Evolutionary conservation across 2,329 filamentous ascomycete species (phyloP).

Genomic region (Sporothrix schenckii): DNA sequence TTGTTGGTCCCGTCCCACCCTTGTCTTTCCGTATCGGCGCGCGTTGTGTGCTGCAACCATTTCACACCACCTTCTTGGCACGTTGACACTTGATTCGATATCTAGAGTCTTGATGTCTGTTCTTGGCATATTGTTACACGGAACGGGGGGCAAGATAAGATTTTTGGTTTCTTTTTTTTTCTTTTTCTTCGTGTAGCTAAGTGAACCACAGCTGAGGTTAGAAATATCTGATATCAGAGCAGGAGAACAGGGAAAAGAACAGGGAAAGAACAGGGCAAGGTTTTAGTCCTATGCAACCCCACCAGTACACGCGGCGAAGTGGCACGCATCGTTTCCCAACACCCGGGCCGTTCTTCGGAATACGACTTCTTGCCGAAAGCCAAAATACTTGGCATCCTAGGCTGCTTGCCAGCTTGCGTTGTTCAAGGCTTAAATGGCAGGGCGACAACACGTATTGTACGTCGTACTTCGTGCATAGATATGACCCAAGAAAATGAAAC

Average conservation of each 20-base stretch:
- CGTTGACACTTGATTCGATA: conserved; percentile 31
- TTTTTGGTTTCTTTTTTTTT: no score
- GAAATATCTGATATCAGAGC: conserved; percentile 25
- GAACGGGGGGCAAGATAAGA: conserved; percentile 14
- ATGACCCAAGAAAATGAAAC: not conserved
- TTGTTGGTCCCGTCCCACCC: not conserved
- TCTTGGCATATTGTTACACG: conserved; percentile 26
- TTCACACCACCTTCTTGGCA: conserved; percentile 24
- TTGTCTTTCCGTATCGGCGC: conserved; percentile 9
- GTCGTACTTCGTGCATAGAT: not conserved
- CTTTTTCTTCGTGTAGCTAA: not conserved
- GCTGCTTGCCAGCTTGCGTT: not conserved
- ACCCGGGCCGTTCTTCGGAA: conserved; percentile 22
- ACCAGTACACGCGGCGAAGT: not conserved
- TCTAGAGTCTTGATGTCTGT: conserved; percentile 16
- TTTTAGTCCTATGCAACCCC: not conserved
- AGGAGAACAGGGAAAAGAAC: not conserved
- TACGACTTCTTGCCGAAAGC: conserved; percentile 25
- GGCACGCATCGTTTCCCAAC: not conserved
- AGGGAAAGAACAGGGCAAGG: not conserved
- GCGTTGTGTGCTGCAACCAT: conserved; percentile 20
- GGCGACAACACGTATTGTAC: not conserved
- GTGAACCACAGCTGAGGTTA: not conserved
- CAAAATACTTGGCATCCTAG: not conserved
- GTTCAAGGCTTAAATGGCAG: not conserved